phyloP scores from a whole-genome alignment of 345 rosid species.

The Bruguiera gymnorhiza region DNA sequence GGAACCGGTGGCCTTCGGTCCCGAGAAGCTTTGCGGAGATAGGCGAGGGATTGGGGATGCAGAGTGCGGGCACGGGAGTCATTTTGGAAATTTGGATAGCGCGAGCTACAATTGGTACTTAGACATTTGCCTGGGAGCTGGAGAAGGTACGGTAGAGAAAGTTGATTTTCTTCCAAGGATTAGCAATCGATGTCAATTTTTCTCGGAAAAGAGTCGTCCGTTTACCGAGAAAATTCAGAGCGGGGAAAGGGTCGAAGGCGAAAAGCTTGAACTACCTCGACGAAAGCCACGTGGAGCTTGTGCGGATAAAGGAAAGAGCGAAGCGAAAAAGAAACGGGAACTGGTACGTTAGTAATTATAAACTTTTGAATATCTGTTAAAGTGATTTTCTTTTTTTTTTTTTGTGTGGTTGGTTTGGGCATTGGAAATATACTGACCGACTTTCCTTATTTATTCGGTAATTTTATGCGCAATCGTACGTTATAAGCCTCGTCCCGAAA shows the following conservation, averaged over 20 bases:
- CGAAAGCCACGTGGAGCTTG: constrained; percentile 46
- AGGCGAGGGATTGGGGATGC: constrained; percentile 18
- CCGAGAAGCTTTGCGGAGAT: constrained; percentile 18
- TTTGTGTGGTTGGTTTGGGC: too few relatives aligned
- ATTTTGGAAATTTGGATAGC: constrained; percentile 26
- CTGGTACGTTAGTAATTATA: too few relatives aligned
- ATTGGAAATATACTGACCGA: too few relatives aligned
- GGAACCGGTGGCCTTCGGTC: constrained; percentile 31
- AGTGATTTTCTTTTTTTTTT: too few relatives aligned
- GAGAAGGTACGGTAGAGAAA: background rate
- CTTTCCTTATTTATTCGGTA: too few relatives aligned
- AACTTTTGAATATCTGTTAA: too few relatives aligned
- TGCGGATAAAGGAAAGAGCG: constrained; percentile 40
- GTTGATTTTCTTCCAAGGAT: constrained; percentile 9
- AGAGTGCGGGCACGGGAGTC: constrained; percentile 32
- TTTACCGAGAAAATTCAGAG: background rate
- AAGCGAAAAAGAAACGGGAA: background rate
- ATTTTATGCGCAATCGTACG: too few relatives aligned
- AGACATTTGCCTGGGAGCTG: background rate
- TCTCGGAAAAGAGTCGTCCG: background rate
- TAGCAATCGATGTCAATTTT: background rate
- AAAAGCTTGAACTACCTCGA: background rate
- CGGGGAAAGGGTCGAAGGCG: background rate
- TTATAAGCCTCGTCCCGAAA: too few relatives aligned
- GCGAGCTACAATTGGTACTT: constrained; percentile 19